These are phyloP conservation scores for Cryphonectria parasitica DNA, from an alignment of 2,329 filamentous ascomycete species.

Conservation along the genomic window DNA sequence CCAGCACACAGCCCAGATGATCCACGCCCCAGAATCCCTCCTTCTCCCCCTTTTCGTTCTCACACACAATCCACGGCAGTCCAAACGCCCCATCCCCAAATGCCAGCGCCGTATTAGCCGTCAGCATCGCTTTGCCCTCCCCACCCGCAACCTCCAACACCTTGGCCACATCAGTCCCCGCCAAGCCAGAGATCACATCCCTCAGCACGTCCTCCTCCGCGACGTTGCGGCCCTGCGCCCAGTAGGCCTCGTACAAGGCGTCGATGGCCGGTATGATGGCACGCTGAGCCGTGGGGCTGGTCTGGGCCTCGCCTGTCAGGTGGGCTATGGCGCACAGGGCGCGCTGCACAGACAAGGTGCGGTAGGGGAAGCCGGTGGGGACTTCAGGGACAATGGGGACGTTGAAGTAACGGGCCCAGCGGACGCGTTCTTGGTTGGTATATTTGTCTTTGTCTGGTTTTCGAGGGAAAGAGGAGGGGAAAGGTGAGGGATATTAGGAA, in stretches of 20 bases:
- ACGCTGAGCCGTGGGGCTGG: conserved; percentile 5
- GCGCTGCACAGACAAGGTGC: conserved; percentile 42
- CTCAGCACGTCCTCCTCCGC: conserved; percentile 36
- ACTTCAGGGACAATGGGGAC: conserved; percentile 39
- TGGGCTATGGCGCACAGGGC: conserved; percentile 37
- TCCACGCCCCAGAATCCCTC: conserved; percentile 47
- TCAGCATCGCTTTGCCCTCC: conserved; percentile 38
- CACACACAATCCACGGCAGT: conserved; percentile 45
- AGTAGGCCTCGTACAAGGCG: conserved; percentile 40
- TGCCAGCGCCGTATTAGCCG: conserved; percentile 41
- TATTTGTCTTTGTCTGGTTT: conserved; percentile 43
- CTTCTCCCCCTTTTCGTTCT: conserved; percentile 36
- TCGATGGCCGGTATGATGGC: conserved; percentile 38
- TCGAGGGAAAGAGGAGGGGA: background rate
- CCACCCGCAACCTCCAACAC: conserved; percentile 36
- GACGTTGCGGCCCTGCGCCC: conserved; percentile 37
- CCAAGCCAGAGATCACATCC: conserved; percentile 34
- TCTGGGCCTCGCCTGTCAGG: conserved; percentile 31
- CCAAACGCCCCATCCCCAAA: conserved; percentile 44
- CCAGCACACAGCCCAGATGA: conserved; percentile 42
- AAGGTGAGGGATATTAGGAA: background rate
- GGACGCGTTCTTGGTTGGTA: conserved; percentile 40
- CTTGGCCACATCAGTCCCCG: conserved; percentile 34
- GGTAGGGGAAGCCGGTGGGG: conserved; percentile 43
- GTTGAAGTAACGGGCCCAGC: conserved; percentile 41